phyloP scores from a whole-genome alignment of 2,329 filamentous ascomycete species.

The Penicillium griseofulvum region DNA sequence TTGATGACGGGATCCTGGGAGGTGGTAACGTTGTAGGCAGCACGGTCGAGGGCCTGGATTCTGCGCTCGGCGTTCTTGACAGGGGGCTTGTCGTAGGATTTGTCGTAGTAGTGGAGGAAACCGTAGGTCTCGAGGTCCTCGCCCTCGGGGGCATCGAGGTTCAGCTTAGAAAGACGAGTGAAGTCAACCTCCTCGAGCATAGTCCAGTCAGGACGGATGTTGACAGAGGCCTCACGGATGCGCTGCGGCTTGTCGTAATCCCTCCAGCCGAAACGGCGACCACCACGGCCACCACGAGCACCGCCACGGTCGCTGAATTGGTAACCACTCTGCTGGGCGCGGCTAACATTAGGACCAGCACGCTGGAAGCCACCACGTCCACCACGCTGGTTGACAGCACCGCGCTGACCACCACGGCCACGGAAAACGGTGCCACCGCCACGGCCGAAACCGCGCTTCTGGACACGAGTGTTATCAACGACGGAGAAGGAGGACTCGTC shows the following conservation, averaged over 20 bases:
- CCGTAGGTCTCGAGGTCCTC: slow-evolving; percentile 95
- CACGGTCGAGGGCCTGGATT: slow-evolving; percentile 84
- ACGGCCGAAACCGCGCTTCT: slow-evolving; percentile 78
- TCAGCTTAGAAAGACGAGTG: slow-evolving; percentile 89
- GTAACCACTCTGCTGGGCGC: slow-evolving; percentile 60
- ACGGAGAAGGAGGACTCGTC: slow-evolving; percentile 98
- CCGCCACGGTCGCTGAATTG: slow-evolving; percentile 70
- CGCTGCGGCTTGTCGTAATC: slow-evolving; percentile 97
- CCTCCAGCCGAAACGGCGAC: slow-evolving; percentile 94
- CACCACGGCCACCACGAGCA: slow-evolving; percentile 64
- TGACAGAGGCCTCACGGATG: slow-evolving; percentile 92
- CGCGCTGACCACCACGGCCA: slow-evolving; percentile 67
- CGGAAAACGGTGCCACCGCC: slow-evolving; percentile 89
- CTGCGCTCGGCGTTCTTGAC: slow-evolving; percentile 87
- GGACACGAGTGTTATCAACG: slow-evolving; percentile 89
- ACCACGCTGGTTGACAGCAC: slow-evolving; percentile 70
- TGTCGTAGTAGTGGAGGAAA: slow-evolving; percentile 98
- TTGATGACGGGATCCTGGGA: slow-evolving; percentile 95
- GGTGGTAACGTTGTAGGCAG: slow-evolving; percentile 96
- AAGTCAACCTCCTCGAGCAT: slow-evolving; percentile 99
- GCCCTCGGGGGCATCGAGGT: slow-evolving; percentile 89
- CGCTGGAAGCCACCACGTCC: slow-evolving; percentile 72
- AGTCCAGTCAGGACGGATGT: slow-evolving; percentile 93
- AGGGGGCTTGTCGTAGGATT: slow-evolving; percentile 87
- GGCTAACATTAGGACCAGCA: slow-evolving; percentile 59